phyloP scores from a whole-genome alignment of 192 early-diverging fungal genomes.

The Borealophlyctis nickersoniae region DNA sequence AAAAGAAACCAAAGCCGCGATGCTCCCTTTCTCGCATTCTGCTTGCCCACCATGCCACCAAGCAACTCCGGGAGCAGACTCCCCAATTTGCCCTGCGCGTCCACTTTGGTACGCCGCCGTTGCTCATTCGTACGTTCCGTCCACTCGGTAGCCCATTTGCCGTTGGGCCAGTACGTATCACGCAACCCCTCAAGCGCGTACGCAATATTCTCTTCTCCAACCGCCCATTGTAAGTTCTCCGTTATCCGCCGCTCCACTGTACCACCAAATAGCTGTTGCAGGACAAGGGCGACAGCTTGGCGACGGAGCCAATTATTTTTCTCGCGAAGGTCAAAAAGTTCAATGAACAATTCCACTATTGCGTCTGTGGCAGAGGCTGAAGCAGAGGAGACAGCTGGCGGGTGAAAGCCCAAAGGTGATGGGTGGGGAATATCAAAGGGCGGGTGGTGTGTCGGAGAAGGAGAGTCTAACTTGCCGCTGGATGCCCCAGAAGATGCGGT shows the following conservation, averaged over 20 bases:
- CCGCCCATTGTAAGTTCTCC: conserved; percentile 20
- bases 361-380: conserved; percentile 50
- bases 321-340: conserved; percentile 89
- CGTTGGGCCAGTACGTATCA: conserved; percentile 55
- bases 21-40: conserved; percentile 78
- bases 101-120: conserved; percentile 32
- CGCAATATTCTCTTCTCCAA: conserved; percentile 33
- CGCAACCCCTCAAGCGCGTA: conserved; percentile 28
- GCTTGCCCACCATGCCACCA: conserved; percentile 75
- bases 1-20: conserved; percentile 62
- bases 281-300: conserved; percentile 78
- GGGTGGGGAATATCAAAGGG: conserved; percentile 2
- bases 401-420: no score
- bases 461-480: not conserved
- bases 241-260: conserved; percentile 73
- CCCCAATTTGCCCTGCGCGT: conserved; percentile 23
- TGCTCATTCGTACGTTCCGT: conserved; percentile 42
- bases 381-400: no score
- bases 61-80: conserved; percentile 51
- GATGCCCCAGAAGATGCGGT: conserved; percentile 14
- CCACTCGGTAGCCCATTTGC: conserved; percentile 19
- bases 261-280: conserved; percentile 85
- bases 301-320: conserved; percentile 84
- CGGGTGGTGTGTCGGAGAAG: not conserved
- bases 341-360: conserved; percentile 79